Base-by-base conservation (phyloP, 495 filamentous ascomycete species). In the Lineolata rhizophorae region DNA sequence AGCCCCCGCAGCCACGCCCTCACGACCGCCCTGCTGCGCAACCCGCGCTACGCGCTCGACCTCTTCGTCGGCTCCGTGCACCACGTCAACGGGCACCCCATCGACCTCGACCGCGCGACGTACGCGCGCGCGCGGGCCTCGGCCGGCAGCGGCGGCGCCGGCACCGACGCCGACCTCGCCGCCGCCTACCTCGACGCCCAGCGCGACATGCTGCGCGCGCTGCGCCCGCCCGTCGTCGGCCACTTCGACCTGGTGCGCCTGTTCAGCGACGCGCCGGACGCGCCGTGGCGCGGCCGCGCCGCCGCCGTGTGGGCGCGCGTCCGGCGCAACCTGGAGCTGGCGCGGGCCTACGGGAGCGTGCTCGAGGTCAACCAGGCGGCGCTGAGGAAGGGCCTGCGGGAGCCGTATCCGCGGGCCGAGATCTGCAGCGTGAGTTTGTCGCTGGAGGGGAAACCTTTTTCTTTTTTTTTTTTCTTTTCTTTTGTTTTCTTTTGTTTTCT, bases 241-340 rank as follows among this genome's bases (percentile, higher is more conserved):
- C 87, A 97, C 52, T 90, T 94, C 51, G 87, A 97, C 55, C 56
- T 97, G 20, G 79, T 95, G 35, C 55, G 85, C 22, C 52, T 97
- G 39, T 65, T 79, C 46, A 79, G 73, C 41, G 63, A 70, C 39
- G 60, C 76, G 18, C 69, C 70, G 3, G 61, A 69, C 37, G 47
- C 60, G 27, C 64, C 64, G 33, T 65, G 58, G 48, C 22, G 6
- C n/a, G 22, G 22, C 22, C n/a, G n/a, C n/a, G 28, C 8, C 10
- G 37, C 39, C 0, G 53, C 52, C 4, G 79, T 93, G 2, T 92
- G 84, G 85, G 48, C 58, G 38, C 65, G 57, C 46, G 61, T 84
- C 1, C 34, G 62, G 30, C 60, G 83, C 30, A 95, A 95, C 52
- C 52, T 95, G 43, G 51, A 62, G 29, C 60, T 71, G 36, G 59